Base-by-base conservation (phyloP, 306 rosid species). In the Lathyrus sativus region DNA sequence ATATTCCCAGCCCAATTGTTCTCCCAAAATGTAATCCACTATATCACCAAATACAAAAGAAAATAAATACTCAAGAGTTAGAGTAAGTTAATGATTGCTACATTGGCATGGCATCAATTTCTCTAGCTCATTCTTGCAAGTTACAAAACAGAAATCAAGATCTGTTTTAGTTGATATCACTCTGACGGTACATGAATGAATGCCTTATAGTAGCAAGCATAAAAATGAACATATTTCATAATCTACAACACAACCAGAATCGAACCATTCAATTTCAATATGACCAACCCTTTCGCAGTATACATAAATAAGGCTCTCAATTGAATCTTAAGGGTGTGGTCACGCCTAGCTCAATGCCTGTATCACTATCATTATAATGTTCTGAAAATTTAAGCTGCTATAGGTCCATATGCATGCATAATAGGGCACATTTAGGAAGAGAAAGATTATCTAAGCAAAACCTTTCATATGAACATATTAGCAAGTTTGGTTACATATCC, bases 161-260 rank as follows among this genome's bases (percentile, higher is more conserved):
- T 19, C 60, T 49, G 44, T 43, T 62, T 54, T 6, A 63, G 38
- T 44, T 18, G 15, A 69, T 61, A 68, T 42, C 37, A 28, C 28
- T 39, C 13, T 33, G 70, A 68, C 11, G 42, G 69, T 24, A 67
- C 24, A 43, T 11, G 43, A 55, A 42, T 18, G 38, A 6, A 42
- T 48, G 39, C 28, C 44, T 42, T 43, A 22, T 12, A 15, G 43
- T 62, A 54, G 51, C 61, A 44, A 70, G 61, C 41, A 70, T 31
- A 55, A 76, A n/a, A 62, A 63, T 14, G 14, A 71, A 64, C 17
- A 38, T 19, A 64, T 29, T 65, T 33, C 70, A 54, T 17, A 22
- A 57, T 45, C 24, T 44, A 56, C 43, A 46, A 55, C 67, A 54
- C 42, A 69, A 22, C 5, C 65, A 76, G 8, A 6, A 76, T 42